These are phyloP conservation scores for Aurinia saxatilis DNA, from an alignment of 345 rosid genomes.

Conservation along the genomic window DNA sequence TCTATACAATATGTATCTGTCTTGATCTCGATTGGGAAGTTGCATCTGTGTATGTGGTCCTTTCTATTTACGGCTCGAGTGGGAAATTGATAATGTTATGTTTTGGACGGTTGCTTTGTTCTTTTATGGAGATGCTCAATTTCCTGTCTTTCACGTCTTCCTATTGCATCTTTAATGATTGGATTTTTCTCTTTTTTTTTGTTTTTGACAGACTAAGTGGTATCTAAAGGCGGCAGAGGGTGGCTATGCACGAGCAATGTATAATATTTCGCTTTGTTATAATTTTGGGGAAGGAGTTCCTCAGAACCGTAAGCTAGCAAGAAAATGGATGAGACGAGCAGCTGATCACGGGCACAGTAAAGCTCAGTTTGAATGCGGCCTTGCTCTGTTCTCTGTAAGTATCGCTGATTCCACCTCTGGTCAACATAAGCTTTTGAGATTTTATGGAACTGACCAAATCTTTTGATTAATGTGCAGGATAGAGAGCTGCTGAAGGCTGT, in stretches of 20 bases:
- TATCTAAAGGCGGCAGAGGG: conserved; percentile 81
- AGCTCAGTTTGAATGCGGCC: conserved; percentile 92
- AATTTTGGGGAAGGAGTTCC: conserved; percentile 73
- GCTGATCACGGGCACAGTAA: conserved; percentile 82
- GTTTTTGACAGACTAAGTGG: conserved; percentile 55
- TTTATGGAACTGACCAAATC: not conserved
- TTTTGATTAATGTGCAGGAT: conserved; percentile 42
- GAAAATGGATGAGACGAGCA: conserved; percentile 93
- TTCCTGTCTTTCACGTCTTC: not conserved
- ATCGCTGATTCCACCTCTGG: not conserved
- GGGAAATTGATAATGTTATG: not conserved
- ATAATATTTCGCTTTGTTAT: conserved; percentile 68
- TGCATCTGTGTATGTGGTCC: not conserved
- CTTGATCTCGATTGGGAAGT: not conserved
- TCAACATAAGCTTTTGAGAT: not conserved
- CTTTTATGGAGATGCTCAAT: not conserved
- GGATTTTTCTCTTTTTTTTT: not conserved
- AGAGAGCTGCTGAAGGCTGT: conserved; percentile 71
- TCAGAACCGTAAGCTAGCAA: conserved; percentile 44
- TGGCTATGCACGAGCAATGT: conserved; percentile 88
- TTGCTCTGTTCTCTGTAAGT: conserved; percentile 68
- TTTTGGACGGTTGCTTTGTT: not conserved
- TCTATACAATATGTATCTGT: not conserved
- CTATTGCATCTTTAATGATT: not conserved
- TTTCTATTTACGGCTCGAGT: not conserved